Conservation (phyloP, 352 stramenopile genomes). For the Bremia lactucae region DNA sequence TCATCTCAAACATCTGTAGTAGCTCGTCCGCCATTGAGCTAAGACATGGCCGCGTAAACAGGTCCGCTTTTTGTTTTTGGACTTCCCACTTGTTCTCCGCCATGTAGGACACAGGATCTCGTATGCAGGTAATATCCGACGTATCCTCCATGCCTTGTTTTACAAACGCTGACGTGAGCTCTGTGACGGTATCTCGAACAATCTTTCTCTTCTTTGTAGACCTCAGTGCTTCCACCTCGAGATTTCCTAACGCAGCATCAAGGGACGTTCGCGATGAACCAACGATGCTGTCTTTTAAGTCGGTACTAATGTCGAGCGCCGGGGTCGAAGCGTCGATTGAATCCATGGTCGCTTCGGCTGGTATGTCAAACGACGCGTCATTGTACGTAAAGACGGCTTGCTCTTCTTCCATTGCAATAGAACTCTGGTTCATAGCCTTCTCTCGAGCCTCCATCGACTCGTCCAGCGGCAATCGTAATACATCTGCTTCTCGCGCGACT, state of each 20-base stretch:
- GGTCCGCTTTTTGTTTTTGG: slow-evolving; percentile 21
- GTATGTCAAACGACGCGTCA: slow-evolving; percentile 49
- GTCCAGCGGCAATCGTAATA: slow-evolving; percentile 32
- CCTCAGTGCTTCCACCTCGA: slow-evolving; percentile 27
- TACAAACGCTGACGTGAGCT: slow-evolving; percentile 62
- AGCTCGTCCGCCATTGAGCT: slow-evolving; percentile 47
- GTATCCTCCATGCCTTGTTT: slow-evolving; percentile 74
- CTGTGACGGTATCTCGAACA: slow-evolving; percentile 62
- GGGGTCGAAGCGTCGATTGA: slow-evolving; percentile 24
- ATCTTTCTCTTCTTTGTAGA: slow-evolving; percentile 81
- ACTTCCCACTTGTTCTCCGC: slow-evolving; percentile 8
- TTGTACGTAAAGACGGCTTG: slow-evolving; percentile 47
- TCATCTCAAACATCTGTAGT: slow-evolving; percentile 67
- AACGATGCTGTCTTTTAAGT: slow-evolving; percentile 58
- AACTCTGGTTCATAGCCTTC: slow-evolving; percentile 39
- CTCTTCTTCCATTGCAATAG: slow-evolving; percentile 16
- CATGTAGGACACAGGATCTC: slow-evolving; percentile 34
- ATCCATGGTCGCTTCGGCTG: slow-evolving; percentile 21
- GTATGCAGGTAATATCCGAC: slow-evolving; percentile 55
- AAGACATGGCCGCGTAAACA: slow-evolving; percentile 53
- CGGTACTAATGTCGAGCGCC: slow-evolving; percentile 52
- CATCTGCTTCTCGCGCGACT: slow-evolving; percentile 64
- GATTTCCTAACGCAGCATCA: slow-evolving; percentile 39
- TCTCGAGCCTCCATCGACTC: slow-evolving; percentile 43
- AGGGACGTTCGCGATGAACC: slow-evolving; percentile 56